These are phyloP conservation scores for Penicillium capsulatum DNA, from an alignment of 2,329 filamentous ascomycete species.

Conservation along the genomic window DNA sequence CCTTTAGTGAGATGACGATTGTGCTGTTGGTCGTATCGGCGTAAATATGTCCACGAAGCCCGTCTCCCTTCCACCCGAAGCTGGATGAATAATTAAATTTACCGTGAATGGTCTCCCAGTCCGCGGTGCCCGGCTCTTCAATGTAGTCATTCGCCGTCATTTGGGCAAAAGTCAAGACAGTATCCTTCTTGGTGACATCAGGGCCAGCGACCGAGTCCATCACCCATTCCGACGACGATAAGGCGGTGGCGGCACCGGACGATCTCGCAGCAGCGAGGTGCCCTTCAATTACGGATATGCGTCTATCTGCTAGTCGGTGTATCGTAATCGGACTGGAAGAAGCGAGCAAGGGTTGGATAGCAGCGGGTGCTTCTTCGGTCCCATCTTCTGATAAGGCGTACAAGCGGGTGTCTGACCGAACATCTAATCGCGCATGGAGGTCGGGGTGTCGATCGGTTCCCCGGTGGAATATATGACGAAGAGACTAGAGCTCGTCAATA, in stretches of 20 bases:
- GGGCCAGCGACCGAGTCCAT: conserved; percentile 73
- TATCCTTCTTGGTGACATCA: conserved; percentile 79
- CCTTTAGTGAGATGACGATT: conserved; percentile 87
- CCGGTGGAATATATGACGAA: conserved; percentile 91
- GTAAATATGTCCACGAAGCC: conserved; percentile 87
- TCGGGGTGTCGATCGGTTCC: conserved; percentile 73
- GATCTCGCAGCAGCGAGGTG: conserved; percentile 69
- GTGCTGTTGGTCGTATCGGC: conserved; percentile 81
- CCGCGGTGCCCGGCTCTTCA: conserved; percentile 61
- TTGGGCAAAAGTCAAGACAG: conserved; percentile 74
- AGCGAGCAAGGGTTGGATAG: conserved; percentile 53
- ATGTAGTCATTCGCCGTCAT: conserved; percentile 92
- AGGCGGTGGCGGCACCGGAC: conserved; percentile 61
- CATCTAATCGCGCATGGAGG: conserved; percentile 72
- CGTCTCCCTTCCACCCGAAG: conserved; percentile 90
- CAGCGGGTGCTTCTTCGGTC: conserved; percentile 38
- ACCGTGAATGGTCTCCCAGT: conserved; percentile 77
- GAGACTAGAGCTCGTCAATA: conserved; percentile 29
- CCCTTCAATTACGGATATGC: conserved; percentile 70
- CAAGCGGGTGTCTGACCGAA: conserved; percentile 59
- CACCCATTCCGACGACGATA: conserved; percentile 75
- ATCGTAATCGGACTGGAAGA: conserved; percentile 66
- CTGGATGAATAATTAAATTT: conserved; percentile 81
- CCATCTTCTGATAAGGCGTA: conserved; percentile 40
- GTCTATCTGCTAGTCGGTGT: conserved; percentile 74